Conservation (phyloP, 179 eudicot species). For the Camellia oleifera region DNA sequence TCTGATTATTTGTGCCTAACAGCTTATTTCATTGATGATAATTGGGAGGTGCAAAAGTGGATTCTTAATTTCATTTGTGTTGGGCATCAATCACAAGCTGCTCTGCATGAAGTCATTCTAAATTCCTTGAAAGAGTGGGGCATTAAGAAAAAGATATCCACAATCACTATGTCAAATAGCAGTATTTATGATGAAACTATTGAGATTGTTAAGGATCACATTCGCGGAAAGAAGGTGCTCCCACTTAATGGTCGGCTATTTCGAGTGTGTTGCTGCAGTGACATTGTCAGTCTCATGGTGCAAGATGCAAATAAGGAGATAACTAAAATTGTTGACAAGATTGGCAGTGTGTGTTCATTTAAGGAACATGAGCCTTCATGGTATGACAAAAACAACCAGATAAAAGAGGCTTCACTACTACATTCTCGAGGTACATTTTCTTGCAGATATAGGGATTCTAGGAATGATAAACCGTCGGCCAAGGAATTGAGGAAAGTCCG, state of each 20-base stretch:
- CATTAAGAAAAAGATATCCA: constrained; percentile 10
- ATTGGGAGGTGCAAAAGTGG: constrained; percentile 31
- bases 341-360: constrained; percentile 1
- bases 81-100: not conserved
- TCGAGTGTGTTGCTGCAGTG: constrained; percentile 21
- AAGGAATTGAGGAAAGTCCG: constrained; percentile 15
- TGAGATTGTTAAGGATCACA: constrained; percentile 7
- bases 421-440: constrained; percentile 26
- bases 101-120: not conserved
- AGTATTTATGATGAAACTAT: not conserved
- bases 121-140: constrained; percentile 18
- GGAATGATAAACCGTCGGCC: constrained; percentile 26
- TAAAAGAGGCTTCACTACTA: constrained; percentile 20
- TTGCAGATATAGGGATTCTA: not conserved
- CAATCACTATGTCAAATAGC: not conserved
- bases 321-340: not conserved
- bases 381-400: constrained; percentile 18
- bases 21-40: constrained; percentile 28
- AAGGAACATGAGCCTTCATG: constrained; percentile 23
- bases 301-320: constrained; percentile 22
- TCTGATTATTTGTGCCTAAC: constrained; percentile 15
- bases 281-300: constrained; percentile 18
- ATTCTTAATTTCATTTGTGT: constrained; percentile 10
- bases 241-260: constrained; percentile 23
- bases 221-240: constrained; percentile 1